Evolutionary conservation across 1,284 basidiomycete genomes (phyloP), one percentile per base, ranked within the genome.

Genomic region (Irpex sp.): DNA sequence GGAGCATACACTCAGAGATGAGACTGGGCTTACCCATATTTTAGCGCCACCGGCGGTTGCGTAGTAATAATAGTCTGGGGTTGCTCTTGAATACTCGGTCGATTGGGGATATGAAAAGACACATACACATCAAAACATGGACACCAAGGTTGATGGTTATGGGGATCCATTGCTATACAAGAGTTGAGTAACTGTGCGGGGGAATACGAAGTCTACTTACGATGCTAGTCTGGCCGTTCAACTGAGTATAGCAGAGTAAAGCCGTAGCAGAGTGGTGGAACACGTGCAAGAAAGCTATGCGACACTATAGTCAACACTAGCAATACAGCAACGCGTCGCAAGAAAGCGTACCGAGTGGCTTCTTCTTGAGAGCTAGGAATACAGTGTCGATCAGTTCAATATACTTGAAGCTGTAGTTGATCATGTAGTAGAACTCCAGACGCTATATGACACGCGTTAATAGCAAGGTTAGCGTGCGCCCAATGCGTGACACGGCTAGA

Each of bases 231-330:
- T 86, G 85, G 73, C 97, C 96, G 71, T 97, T 91, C 67, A 99
- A 84, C 80, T 99, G 96, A 62, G 90, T 89, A 77, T 89, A 98
- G 81, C 97, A 98, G 65, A 99, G 83, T 61, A 97, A 78, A 64
- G 97, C 97, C 62, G 97, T 98, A n/a, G 96, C 97, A 66, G 96
- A 94, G 82, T 98, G 97, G 78, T 98, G 97, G 84, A 97, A 98
- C 70, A 98, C 96, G 77, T 99, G 97, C 68, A 99, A 81, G 82
- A 98, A 98, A 65, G 93, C 93, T 97, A 72, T 38, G 49, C 60
- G 21, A 57, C 34, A 58, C 11, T 40, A 26, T 21, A 1, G 40
- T 31, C n/a, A 58, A 61, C 60, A 37, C 38, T 38, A 19, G 31
- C 47, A 54, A 60, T 34, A 60, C 59, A 58, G 36, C 59, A 19